Evolutionary conservation across 768 basidiomycete genomes (phyloP).

Genomic region (Podaxis sp.): DNA sequence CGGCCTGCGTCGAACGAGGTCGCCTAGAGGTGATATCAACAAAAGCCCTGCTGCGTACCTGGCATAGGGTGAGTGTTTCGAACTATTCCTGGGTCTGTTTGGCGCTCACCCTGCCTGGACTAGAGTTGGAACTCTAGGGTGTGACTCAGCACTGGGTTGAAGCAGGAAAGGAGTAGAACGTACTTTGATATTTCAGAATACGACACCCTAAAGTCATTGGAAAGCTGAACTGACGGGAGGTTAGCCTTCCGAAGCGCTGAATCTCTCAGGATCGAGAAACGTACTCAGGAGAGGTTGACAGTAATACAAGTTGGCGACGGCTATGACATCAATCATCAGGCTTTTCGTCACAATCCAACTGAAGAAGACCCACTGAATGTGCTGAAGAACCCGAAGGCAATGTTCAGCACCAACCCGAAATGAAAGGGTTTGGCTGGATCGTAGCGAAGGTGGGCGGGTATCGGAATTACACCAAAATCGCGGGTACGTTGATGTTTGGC

Average conservation of each 20-base stretch:
- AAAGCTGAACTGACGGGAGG: conserved; percentile 36
- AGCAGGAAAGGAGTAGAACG: background rate
- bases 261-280: conserved; percentile 18
- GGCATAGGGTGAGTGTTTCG: conserved; percentile 4
- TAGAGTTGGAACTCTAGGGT: conserved; percentile 57
- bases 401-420: conserved; percentile 52
- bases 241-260: background rate
- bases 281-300: conserved; percentile 76
- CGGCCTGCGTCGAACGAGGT: conserved; percentile 74
- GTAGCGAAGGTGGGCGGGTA: conserved; percentile 54
- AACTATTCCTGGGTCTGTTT: background rate
- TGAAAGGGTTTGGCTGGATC: conserved; percentile 47
- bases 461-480: conserved; percentile 67
- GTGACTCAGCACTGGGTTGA: background rate
- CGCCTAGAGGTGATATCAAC: conserved; percentile 79
- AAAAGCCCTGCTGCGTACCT: conserved; percentile 75
- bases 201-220: conserved; percentile 28
- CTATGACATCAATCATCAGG: conserved; percentile 27
- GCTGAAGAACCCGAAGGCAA: conserved; percentile 58
- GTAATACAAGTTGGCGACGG: conserved; percentile 78
- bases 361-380: conserved; percentile 43
- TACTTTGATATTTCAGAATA: conserved; percentile 34
- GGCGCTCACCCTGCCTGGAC: conserved; percentile 60
- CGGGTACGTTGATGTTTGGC: conserved; percentile 16
- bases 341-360: background rate